A percentile compares a stretch with the other conserved stretches of the same genome.
phyloP scores from a whole-genome alignment of 352 stramenopile species.

The Phytophthora ramorum region DNA sequence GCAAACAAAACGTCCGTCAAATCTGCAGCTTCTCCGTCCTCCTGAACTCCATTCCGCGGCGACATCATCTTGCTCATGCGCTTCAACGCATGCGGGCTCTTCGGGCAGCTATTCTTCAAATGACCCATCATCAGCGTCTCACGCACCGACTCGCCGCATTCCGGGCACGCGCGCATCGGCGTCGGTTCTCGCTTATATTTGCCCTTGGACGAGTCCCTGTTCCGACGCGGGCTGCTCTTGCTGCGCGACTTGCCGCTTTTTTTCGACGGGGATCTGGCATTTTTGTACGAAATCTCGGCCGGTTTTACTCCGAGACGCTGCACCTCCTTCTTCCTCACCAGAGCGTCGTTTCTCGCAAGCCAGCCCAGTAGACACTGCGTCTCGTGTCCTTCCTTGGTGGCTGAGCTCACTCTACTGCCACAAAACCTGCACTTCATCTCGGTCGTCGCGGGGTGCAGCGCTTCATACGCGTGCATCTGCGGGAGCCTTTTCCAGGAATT shows the following conservation, averaged over 20 bases:
- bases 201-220: constrained; percentile 20
- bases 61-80: constrained; percentile 43
- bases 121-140: constrained; percentile 77
- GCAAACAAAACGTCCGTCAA: constrained; percentile 82
- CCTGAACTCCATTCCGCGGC: constrained; percentile 25
- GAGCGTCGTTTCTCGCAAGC: constrained; percentile 55
- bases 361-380: constrained; percentile 67
- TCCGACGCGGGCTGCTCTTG: constrained; percentile 21
- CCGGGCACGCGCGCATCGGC: constrained; percentile 57
- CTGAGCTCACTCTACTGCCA: constrained; percentile 46
- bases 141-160: constrained; percentile 68
- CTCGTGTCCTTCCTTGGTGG: constrained; percentile 59
- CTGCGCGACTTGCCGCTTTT: constrained; percentile 32
- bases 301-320: constrained; percentile 42
- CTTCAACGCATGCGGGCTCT: constrained; percentile 48
- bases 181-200: constrained; percentile 52
- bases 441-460: constrained; percentile 25
- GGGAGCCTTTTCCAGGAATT: constrained; percentile 54
- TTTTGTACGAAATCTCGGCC: constrained; percentile 49
- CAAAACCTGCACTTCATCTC: constrained; percentile 70
- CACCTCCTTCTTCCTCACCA: constrained; percentile 48
- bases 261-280: constrained; percentile 40
- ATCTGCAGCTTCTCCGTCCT: constrained; percentile 45
- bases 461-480: constrained; percentile 33
- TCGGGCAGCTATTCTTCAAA: constrained; percentile 62